These are phyloP conservation scores for Ophiostoma australiae DNA, from an alignment of 2,329 filamentous ascomycete genomes.

Conservation along the genomic window DNA sequence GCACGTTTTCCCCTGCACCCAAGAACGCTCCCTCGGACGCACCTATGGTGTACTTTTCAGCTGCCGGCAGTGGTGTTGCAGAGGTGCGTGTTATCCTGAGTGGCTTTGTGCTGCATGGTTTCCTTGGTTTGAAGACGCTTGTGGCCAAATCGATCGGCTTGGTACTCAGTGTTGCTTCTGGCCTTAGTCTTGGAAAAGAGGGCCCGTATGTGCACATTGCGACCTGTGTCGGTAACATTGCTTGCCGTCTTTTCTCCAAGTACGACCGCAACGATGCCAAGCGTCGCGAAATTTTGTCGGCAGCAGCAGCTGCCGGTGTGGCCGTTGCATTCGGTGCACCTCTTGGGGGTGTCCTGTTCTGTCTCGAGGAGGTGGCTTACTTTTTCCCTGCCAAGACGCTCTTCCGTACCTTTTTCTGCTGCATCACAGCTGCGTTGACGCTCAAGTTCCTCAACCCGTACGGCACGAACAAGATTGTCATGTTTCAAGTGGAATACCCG, in stretches of 20 bases:
- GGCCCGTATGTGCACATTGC: slow-evolving; percentile 97
- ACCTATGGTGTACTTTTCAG: slow-evolving; percentile 91
- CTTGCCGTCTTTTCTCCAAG: slow-evolving; percentile 87
- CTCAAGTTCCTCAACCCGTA: slow-evolving; percentile 96
- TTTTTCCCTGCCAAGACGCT: slow-evolving; percentile 97
- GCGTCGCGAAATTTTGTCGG: slow-evolving; percentile 86
- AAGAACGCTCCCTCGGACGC: slow-evolving; percentile 14
- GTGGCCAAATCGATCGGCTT: slow-evolving; percentile 78
- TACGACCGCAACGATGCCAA: slow-evolving; percentile 95
- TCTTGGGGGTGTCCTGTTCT: slow-evolving; percentile 81
- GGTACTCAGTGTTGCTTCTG: slow-evolving; percentile 84
- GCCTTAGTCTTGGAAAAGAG: slow-evolving; percentile 90
- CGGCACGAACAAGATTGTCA: slow-evolving; percentile 90
- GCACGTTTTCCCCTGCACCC: slow-evolving; percentile 13
- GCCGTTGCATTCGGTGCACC: slow-evolving; percentile 93
- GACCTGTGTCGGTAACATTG: slow-evolving; percentile 90
- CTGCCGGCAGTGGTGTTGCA: slow-evolving; percentile 90
- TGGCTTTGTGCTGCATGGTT: slow-evolving; percentile 93
- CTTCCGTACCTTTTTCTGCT: slow-evolving; percentile 97
- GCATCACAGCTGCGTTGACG: slow-evolving; percentile 84
- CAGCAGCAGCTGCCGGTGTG: slow-evolving; percentile 84
- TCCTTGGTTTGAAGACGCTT: slow-evolving; percentile 82
- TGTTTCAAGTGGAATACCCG: slow-evolving; percentile 89
- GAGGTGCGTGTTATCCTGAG: slow-evolving; percentile 98
- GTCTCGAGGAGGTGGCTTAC: slow-evolving; percentile 90